Conservation (phyloP, 2,329 filamentous ascomycete species). For the Arachnomyces sp. region DNA sequence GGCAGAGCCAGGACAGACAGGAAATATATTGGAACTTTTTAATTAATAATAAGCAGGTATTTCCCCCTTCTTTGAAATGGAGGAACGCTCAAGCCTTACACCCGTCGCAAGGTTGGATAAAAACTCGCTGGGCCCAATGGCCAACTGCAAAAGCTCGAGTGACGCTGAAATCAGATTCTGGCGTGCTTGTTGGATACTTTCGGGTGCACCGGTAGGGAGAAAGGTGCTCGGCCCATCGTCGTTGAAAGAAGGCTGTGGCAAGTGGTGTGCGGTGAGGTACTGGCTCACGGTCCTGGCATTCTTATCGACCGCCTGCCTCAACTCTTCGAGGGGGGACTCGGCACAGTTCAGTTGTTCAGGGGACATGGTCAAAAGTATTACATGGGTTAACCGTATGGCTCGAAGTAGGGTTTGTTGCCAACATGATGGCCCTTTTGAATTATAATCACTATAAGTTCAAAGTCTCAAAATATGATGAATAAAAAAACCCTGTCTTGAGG, state of each 20-base stretch:
- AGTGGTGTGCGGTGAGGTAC: neutral
- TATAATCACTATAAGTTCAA: too few species aligned
- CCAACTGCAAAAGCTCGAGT: constrained; percentile 17
- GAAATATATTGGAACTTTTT: constrained; percentile 17
- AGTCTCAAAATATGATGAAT: too few species aligned
- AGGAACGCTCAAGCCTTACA: constrained; percentile 3
- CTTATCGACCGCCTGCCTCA: too few species aligned
- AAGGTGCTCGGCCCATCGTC: constrained; percentile 3
- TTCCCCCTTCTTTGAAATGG: neutral
- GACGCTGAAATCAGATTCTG: constrained; percentile 16
- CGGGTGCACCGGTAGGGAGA: constrained; percentile 7
- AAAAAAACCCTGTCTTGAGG: too few species aligned
- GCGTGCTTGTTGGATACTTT: too few species aligned
- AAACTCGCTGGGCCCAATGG: constrained; percentile 15
- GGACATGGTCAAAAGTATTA: too few species aligned
- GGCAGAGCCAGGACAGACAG: constrained; percentile 22
- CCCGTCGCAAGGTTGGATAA: constrained; percentile 8
- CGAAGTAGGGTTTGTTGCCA: too few species aligned
- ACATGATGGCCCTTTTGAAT: too few species aligned
- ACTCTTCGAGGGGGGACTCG: too few species aligned
- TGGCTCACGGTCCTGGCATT: constrained; percentile 2
- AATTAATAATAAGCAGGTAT: neutral
- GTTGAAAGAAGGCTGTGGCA: constrained; percentile 6
- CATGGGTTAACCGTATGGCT: too few species aligned
- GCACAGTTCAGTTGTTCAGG: too few species aligned